Conservation (phyloP, 169 alveolate species). For the Babesia ovata region DNA sequence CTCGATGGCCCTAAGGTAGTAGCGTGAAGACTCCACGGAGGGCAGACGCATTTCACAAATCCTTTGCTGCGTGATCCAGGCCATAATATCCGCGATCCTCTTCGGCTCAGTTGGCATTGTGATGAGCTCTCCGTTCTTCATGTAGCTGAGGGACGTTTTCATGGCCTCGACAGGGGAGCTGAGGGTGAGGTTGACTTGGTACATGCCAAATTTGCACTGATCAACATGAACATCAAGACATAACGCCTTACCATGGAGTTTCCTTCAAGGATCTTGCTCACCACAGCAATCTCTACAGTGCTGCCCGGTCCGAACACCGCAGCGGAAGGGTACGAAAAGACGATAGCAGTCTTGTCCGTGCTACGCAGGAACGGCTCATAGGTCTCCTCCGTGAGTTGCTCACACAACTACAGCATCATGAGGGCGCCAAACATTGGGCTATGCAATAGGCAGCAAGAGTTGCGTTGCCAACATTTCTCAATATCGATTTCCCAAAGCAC, state of each 20-base stretch:
- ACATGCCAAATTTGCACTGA: conserved; percentile 56
- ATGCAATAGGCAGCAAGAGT: too few species aligned
- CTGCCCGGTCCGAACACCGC: conserved; percentile 14
- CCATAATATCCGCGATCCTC: conserved; percentile 33
- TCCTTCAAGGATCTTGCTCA: conserved; percentile 32
- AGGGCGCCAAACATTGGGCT: background rate
- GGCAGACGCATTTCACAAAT: conserved; percentile 50
- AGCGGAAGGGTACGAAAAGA: conserved; percentile 51
- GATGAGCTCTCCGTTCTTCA: conserved; percentile 35
- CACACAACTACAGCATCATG: conserved; percentile 15
- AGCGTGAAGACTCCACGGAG: conserved; percentile 11
- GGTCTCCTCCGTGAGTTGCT: conserved; percentile 31
- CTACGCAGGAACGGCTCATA: conserved; percentile 36
- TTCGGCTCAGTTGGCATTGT: conserved; percentile 20
- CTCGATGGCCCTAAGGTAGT: conserved; percentile 26
- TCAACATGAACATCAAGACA: background rate
- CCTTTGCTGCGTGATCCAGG: conserved; percentile 50
- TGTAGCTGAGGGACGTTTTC: conserved; percentile 57
- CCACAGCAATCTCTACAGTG: conserved; percentile 29
- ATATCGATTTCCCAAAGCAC: too few species aligned
- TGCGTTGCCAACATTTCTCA: background rate
- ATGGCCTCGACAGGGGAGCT: conserved; percentile 28
- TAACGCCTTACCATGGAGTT: conserved; percentile 28
- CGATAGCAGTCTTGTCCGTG: conserved; percentile 39
- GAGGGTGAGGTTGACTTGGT: conserved; percentile 28